A percentile compares a stretch with the other conserved stretches of the same genome.
These are phyloP conservation scores for Hawksworthiomyces lignivorus DNA, from an alignment of 2,329 filamentous ascomycete genomes.

Conservation along the genomic window DNA sequence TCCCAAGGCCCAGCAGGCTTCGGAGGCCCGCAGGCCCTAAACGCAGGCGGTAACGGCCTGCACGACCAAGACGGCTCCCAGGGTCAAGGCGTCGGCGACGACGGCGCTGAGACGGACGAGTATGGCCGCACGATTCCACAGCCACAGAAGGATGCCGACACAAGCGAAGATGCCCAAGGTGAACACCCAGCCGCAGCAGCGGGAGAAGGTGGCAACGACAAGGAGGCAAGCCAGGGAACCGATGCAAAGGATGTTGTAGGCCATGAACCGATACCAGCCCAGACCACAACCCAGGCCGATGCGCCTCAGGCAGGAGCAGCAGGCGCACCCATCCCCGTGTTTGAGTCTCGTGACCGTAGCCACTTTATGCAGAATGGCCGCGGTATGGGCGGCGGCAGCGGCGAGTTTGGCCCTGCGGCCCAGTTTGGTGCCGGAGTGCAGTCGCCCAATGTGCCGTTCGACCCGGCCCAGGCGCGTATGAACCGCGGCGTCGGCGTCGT, in stretches of 20 bases:
- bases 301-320: neutral
- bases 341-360: slow-evolving; percentile 5
- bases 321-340: slow-evolving; percentile 3
- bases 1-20: slow-evolving; percentile 5
- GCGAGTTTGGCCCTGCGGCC: neutral
- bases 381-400: neutral
- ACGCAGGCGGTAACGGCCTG: neutral
- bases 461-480: neutral
- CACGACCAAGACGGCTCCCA: neutral
- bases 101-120: slow-evolving; percentile 19
- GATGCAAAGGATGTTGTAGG: too few species aligned
- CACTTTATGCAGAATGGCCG: neutral
- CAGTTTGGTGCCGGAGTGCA: neutral
- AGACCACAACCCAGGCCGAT: too few species aligned
- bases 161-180: too few species aligned
- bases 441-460: neutral
- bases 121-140: slow-evolving; percentile 22
- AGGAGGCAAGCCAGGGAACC: too few species aligned
- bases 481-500: slow-evolving; percentile 3
- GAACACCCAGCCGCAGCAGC: neutral
- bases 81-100: neutral
- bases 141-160: neutral
- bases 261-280: too few species aligned
- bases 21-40: neutral
- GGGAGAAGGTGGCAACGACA: too few species aligned